phyloP scores from a whole-genome alignment of 495 filamentous ascomycete species.

The Hypoxylon fuscum region DNA sequence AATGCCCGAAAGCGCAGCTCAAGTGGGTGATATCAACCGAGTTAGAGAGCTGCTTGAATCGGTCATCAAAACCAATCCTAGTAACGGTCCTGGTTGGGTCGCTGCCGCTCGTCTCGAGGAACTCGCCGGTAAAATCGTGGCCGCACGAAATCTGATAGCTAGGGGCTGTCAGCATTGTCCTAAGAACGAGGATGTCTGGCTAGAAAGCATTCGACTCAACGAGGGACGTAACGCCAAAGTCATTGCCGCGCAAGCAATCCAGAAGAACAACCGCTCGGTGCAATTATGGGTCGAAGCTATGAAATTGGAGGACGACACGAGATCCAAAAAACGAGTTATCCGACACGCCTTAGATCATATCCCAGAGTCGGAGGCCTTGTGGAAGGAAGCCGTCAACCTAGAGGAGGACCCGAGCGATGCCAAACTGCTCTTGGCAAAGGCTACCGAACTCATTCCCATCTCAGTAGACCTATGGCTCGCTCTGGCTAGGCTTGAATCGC shows the following conservation, averaged over 20 bases:
- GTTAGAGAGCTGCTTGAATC: constrained; percentile 93
- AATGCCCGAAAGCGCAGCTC: constrained; percentile 76
- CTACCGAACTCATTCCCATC: constrained; percentile 90
- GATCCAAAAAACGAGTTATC: constrained; percentile 88
- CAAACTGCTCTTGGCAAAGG: constrained; percentile 85
- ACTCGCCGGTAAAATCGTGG: constrained; percentile 86
- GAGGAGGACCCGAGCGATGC: constrained; percentile 91
- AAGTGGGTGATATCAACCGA: constrained; percentile 94
- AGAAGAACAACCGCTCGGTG: constrained; percentile 87
- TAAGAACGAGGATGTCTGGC: constrained; percentile 93
- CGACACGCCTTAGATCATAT: constrained; percentile 88
- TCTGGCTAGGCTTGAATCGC: constrained; percentile 85
- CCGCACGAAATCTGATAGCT: constrained; percentile 83
- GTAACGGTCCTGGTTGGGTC: constrained; percentile 96
- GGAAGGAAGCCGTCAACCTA: constrained; percentile 97
- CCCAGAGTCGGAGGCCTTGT: constrained; percentile 89
- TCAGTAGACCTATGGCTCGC: constrained; percentile 96
- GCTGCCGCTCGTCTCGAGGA: constrained; percentile 93
- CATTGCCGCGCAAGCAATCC: constrained; percentile 93
- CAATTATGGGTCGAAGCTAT: constrained; percentile 94
- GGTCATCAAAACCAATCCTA: constrained; percentile 94
- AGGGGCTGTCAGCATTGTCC: constrained; percentile 90
- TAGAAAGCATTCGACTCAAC: constrained; percentile 92
- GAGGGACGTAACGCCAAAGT: constrained; percentile 92
- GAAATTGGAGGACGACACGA: constrained; percentile 82